phyloP scores from a whole-genome alignment of 306 rosid species.

The Herpetospermum pedunculosum region DNA sequence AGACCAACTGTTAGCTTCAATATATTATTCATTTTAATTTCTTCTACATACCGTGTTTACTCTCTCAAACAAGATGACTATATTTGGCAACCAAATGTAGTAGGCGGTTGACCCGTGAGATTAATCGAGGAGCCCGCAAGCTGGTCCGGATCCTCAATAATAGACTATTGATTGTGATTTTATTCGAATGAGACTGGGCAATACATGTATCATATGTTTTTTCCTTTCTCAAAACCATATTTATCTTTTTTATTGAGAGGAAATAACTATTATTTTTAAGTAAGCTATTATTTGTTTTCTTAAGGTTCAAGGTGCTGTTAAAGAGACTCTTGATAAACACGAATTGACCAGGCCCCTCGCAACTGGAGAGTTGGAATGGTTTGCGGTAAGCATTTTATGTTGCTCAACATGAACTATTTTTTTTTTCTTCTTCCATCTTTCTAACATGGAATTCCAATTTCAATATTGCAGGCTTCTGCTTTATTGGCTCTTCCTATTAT shows the following conservation, averaged over 20 bases:
- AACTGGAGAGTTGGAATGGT: conserved; percentile 87
- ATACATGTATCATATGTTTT: neutral
- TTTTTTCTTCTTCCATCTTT: conserved; percentile 11
- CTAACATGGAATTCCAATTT: neutral
- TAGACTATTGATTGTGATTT: neutral
- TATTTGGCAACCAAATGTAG: no score
- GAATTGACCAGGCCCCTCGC: conserved; percentile 80
- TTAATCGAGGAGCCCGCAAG: no score
- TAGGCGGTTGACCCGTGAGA: no score
- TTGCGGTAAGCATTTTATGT: conserved; percentile 54
- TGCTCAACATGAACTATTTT: neutral
- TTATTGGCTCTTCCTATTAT: conserved; percentile 72
- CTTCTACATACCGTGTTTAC: neutral
- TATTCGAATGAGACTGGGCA: neutral
- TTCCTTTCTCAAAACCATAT: neutral
- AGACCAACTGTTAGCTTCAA: neutral
- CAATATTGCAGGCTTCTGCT: conserved; percentile 80
- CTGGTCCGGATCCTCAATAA: no score
- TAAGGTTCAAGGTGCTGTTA: conserved; percentile 71
- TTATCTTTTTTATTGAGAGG: neutral
- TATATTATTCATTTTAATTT: neutral
- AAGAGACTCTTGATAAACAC: conserved; percentile 50
- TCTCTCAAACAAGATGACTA: neutral
- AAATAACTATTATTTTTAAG: neutral
- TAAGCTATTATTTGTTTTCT: conserved; percentile 8